Evolutionary conservation across 2,329 filamentous ascomycete species (phyloP).

Genomic region (Nectriaceae sp.): DNA sequence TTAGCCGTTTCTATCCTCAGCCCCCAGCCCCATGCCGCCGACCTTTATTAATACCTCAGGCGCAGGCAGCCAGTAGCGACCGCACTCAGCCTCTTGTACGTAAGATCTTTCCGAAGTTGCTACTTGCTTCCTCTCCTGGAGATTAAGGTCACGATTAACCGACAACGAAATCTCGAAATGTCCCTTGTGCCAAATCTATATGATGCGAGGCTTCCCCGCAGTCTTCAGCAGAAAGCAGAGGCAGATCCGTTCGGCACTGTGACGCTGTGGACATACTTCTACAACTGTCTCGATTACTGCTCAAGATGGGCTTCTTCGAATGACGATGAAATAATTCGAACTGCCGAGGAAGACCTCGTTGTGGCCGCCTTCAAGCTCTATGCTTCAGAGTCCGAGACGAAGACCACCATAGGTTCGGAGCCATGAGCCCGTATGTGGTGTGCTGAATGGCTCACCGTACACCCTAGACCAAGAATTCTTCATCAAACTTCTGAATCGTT

Average conservation of each 20-base stretch:
- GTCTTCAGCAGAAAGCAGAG: background rate
- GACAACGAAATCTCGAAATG: slow-evolving; percentile 2
- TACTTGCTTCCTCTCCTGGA: too few relatives aligned
- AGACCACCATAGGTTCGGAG: background rate
- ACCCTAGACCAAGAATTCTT: too few relatives aligned
- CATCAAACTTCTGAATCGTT: slow-evolving; percentile 8
- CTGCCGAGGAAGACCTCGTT: slow-evolving; percentile 7
- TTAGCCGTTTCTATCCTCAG: too few relatives aligned
- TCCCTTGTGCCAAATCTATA: slow-evolving; percentile 9
- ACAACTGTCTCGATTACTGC: slow-evolving; percentile 2
- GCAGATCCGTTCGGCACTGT: slow-evolving; percentile 9
- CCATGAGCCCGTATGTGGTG: too few relatives aligned
- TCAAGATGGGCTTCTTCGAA: background rate
- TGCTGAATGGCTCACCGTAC: too few relatives aligned
- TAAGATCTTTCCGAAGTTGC: too few relatives aligned
- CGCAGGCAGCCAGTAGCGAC: too few relatives aligned
- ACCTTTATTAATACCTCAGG: too few relatives aligned
- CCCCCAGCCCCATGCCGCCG: too few relatives aligned
- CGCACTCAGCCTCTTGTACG: too few relatives aligned
- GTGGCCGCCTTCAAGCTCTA: slow-evolving; percentile 3
- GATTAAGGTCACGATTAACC: too few relatives aligned
- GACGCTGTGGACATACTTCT: slow-evolving; percentile 13
- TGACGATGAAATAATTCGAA: background rate
- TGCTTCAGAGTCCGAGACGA: background rate
- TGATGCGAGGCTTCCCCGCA: background rate